phyloP scores from a whole-genome alignment of 2,329 filamentous ascomycete genomes.

The Pseudogymnoascus sp. region DNA sequence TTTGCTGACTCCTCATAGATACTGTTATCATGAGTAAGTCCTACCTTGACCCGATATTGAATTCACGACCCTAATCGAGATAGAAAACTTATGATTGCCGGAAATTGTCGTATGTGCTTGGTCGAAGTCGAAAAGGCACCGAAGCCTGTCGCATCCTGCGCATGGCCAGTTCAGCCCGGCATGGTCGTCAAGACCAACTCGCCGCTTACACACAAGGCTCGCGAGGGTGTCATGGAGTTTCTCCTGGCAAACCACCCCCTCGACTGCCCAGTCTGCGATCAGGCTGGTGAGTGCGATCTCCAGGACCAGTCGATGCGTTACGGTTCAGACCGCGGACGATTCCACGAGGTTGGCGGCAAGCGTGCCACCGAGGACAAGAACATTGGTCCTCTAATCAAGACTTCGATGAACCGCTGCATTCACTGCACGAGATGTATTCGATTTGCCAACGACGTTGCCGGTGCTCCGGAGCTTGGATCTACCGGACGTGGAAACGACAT shows the following conservation, averaged over 20 bases:
- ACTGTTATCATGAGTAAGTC: constrained; percentile 94
- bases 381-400: constrained; percentile 96
- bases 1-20: constrained; percentile 47
- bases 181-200: constrained; percentile 99
- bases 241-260: constrained; percentile 91
- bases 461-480: constrained; percentile 89
- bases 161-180: constrained; percentile 95
- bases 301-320: constrained; percentile 99
- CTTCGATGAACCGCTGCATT: constrained; percentile 99
- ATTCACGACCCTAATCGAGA: constrained; percentile 22
- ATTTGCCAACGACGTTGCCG: constrained; percentile 95
- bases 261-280: constrained; percentile 96
- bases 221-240: constrained; percentile 99
- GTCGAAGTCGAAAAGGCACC: constrained; percentile 95
- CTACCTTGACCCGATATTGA: constrained; percentile 22
- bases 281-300: constrained; percentile 97
- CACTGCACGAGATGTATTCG: constrained; percentile 97
- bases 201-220: constrained; percentile 89
- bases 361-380: constrained; percentile 99
- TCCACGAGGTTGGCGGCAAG: constrained; percentile 94
- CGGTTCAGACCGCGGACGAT: constrained; percentile 87
- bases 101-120: constrained; percentile 99
- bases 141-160: constrained; percentile 96
- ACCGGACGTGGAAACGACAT: constrained; percentile 93
- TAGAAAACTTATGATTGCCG: constrained; percentile 96